Evolutionary conservation across 1,284 basidiomycete species (phyloP).

Genomic region (Puccinia polysora): DNA sequence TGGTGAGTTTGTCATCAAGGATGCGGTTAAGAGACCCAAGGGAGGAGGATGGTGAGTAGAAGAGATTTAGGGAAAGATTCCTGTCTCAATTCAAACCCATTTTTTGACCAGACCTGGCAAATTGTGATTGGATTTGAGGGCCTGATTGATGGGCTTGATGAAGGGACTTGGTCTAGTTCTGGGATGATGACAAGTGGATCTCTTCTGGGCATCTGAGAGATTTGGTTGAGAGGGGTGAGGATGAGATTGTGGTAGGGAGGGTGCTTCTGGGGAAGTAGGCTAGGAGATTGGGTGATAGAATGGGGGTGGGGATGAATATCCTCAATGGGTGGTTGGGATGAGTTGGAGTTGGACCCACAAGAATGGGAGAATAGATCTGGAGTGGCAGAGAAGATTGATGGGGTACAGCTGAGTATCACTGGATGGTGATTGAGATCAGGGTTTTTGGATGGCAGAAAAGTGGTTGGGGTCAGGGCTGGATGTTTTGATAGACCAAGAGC

Average conservation of each 20-base stretch:
- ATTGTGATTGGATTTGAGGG: slow-evolving; percentile 47
- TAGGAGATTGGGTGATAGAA: not conserved
- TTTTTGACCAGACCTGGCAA: slow-evolving; percentile 57
- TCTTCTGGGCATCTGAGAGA: slow-evolving; percentile 15
- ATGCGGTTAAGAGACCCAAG: not conserved
- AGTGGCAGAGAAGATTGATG: not conserved
- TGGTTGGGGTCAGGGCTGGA: not conserved
- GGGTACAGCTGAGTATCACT: not conserved
- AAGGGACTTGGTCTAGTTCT: slow-evolving; percentile 32
- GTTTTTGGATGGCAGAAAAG: not conserved
- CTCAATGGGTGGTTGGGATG: not conserved
- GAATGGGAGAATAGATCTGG: not conserved
- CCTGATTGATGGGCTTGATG: slow-evolving; percentile 18
- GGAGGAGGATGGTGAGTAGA: too few relatives aligned
- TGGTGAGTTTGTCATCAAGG: slow-evolving; percentile 59
- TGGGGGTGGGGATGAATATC: slow-evolving; percentile 1
- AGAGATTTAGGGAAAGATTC: slow-evolving; percentile 42
- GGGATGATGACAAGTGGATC: slow-evolving; percentile 11
- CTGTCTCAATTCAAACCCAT: slow-evolving; percentile 51
- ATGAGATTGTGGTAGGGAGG: not conserved
- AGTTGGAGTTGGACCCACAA: not conserved
- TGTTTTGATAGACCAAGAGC: slow-evolving; percentile 48
- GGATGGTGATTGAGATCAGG: not conserved
- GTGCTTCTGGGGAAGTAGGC: slow-evolving; percentile 3
- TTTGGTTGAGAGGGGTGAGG: not conserved